phyloP scores from a whole-genome alignment of 768 basidiomycete species.

The Ramaria sp. region DNA sequence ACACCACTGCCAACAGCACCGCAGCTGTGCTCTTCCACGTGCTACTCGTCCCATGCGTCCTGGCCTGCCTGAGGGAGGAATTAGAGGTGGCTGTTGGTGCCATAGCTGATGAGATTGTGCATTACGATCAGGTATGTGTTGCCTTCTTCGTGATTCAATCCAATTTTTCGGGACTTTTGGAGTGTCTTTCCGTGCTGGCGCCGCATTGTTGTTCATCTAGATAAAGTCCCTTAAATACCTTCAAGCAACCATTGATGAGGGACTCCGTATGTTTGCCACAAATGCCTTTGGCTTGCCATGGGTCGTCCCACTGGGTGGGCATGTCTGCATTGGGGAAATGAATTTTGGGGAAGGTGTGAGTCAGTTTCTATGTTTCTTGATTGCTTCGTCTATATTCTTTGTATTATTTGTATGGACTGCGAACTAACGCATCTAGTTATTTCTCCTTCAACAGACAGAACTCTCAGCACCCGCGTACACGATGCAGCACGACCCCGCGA shows the following conservation, averaged over 20 bases:
- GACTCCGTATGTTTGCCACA: conserved; percentile 25
- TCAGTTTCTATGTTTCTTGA: background rate
- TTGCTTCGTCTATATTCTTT: background rate
- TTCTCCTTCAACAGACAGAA: conserved; percentile 15
- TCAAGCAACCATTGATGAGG: conserved; percentile 23
- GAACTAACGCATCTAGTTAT: background rate
- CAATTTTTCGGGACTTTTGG: background rate
- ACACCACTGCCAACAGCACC: conserved; percentile 24
- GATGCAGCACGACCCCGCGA: conserved; percentile 20
- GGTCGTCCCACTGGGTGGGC: conserved; percentile 19
- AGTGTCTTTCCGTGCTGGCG: background rate
- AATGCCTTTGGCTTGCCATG: conserved; percentile 28
- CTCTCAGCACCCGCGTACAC: conserved; percentile 27
- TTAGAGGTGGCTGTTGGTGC: conserved; percentile 6
- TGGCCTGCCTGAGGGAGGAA: conserved; percentile 6
- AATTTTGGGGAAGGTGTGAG: conserved; percentile 20
- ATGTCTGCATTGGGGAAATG: conserved; percentile 15
- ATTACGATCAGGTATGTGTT: conserved; percentile 1
- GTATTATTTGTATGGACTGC: background rate
- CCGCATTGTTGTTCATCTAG: background rate
- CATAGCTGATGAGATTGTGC: background rate
- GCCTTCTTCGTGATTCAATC: background rate
- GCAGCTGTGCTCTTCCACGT: conserved; percentile 17
- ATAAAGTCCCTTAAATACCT: conserved; percentile 18
- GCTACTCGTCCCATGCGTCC: conserved; percentile 3